A percentile compares a stretch with the other conserved stretches of the same genome.
Conservation (phyloP, 805 yeast species). For the Candida broadrunensis region DNA sequence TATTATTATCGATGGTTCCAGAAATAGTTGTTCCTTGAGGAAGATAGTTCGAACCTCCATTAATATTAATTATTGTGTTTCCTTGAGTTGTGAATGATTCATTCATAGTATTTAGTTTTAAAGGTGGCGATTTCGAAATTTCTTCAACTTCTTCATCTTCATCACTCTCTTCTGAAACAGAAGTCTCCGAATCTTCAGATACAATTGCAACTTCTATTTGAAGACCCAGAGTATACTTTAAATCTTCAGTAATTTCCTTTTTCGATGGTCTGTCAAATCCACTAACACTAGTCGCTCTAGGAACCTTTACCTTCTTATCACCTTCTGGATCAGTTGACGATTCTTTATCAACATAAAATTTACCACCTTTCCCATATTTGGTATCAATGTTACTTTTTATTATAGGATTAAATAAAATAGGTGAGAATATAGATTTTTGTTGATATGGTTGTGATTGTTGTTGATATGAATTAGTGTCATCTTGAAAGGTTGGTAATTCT, state of each 20-base stretch:
- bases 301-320: slow-evolving; percentile 14
- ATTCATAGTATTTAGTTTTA: slow-evolving; percentile 21
- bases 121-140: slow-evolving; percentile 19
- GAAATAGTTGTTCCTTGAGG: background rate
- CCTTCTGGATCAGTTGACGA: slow-evolving; percentile 16
- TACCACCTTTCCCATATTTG: slow-evolving; percentile 87
- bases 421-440: slow-evolving; percentile 70
- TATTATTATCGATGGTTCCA: background rate
- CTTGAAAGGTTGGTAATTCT: background rate
- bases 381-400: slow-evolving; percentile 75
- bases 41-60: background rate
- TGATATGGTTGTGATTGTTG: slow-evolving; percentile 1
- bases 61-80: background rate
- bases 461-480: background rate
- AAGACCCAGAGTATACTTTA: slow-evolving; percentile 1
- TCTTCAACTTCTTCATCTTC: slow-evolving; percentile 32
- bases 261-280: slow-evolving; percentile 16
- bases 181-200: slow-evolving; percentile 8
- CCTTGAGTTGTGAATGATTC: slow-evolving; percentile 10
- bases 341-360: slow-evolving; percentile 62
- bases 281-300: slow-evolving; percentile 36
- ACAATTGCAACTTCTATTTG: slow-evolving; percentile 6
- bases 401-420: slow-evolving; percentile 76
- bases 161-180: slow-evolving; percentile 26
- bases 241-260: slow-evolving; percentile 7